Base-by-base conservation (phyloP, 805 yeast genomes). In the Pichia manshurica region DNA sequence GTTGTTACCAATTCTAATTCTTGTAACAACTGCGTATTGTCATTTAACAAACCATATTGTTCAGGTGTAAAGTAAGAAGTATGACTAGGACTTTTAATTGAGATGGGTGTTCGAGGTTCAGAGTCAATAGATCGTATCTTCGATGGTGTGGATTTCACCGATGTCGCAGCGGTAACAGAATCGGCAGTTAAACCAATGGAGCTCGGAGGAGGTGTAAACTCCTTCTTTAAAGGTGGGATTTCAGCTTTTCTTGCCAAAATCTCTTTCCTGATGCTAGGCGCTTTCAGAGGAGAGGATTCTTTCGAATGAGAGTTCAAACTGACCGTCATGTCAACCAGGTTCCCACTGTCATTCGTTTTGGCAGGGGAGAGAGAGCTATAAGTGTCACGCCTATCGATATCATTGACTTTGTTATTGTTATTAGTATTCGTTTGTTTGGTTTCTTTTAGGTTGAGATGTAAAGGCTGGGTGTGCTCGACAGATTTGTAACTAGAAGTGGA, bases 1-100 rank as follows among this genome's bases (percentile, higher is more conserved):
- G 77, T 75, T 1, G 90, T 81, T 1, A 86, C 82, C 21, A 84
- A 57, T 50, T 81, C 83, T 36, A 86, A 64, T 57, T 85, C 91
- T 47, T 75, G 72, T 55, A 83, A 69, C 35, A 85, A 62, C 22
- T 73, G 75, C 43, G 72, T 72, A 52, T 80, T 83, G 45, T 84
- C 79, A 32, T 71, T 76, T 67, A 84, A 70, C 7, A 84, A 67
- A 1, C 81, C 80, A 45, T 81, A 60, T 54, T 84, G 88, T 20
- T 80, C 84, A 35, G 79, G 73, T 1, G 81, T 72, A 45, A 82
- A 74, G 0, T 44, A 22, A 2, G 44, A 47, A 19, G 25, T 34
- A 2, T 42, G 39, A 12, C 25, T 39, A 17, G 53, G 48, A 25
- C 46, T 46, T 12, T 28, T 31, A 10, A 41, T 34, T 6, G 55